Evolutionary conservation across 306 rosid species (phyloP).

Genomic region (Pterocarpus macrocarpus): DNA sequence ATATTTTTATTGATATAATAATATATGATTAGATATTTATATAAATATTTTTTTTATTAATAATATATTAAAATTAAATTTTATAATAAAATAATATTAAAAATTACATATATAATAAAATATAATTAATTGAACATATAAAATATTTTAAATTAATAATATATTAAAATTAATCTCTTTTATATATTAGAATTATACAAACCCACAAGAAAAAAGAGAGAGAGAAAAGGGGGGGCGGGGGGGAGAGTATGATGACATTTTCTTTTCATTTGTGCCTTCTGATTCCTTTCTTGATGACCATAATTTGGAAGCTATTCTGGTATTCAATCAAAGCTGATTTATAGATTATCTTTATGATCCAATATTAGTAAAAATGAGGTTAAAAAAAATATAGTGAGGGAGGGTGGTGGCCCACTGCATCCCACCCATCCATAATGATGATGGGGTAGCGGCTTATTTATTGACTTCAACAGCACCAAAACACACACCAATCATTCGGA

Average conservation of each 20-base stretch:
- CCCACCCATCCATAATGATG: slow-evolving; percentile 49
- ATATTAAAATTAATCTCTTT: too few relatives aligned
- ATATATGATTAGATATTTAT: too few relatives aligned
- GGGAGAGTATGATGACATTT: neutral
- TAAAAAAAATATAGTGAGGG: neutral
- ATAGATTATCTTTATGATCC: neutral
- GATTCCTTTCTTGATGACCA: slow-evolving; percentile 35
- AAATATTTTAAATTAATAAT: too few relatives aligned
- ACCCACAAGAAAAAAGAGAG: neutral
- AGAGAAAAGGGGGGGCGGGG: too few relatives aligned
- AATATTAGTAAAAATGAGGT: slow-evolving; percentile 30
- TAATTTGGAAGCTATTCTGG: neutral
- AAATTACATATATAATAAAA: too few relatives aligned
- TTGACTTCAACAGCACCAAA: slow-evolving; percentile 59
- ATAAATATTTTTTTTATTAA: too few relatives aligned
- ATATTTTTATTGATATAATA: too few relatives aligned
- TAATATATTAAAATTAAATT: too few relatives aligned
- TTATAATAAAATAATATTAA: too few relatives aligned
- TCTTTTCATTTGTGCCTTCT: neutral
- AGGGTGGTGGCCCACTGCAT: slow-evolving; percentile 24
- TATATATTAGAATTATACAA: neutral
- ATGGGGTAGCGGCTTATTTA: slow-evolving; percentile 43
- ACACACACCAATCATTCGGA: slow-evolving; percentile 48
- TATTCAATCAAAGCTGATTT: neutral
- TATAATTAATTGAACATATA: too few relatives aligned